Evolutionary conservation across 352 stramenopile species (phyloP), one percentile per base, ranked within the genome.

Genomic region (Phytophthora parvispora): DNA sequence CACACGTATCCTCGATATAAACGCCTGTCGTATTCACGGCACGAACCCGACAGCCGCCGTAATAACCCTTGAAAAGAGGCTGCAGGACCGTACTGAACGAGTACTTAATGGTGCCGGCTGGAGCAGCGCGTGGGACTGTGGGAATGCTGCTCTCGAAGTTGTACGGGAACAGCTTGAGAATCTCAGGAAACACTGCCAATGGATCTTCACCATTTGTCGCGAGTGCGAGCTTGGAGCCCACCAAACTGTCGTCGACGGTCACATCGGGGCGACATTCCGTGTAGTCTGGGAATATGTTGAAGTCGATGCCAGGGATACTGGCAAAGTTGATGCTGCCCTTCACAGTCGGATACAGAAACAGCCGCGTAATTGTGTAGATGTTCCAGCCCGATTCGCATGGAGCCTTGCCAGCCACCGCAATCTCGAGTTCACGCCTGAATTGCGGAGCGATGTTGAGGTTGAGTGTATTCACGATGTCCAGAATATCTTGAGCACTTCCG

Each of bases 201-300:
- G 29, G 59, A 16, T 77, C 64, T 27, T 64, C 51, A 2, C 69
- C 69, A 8, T 63, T 61, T 5, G 69, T 70, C 24, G 34, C 53
- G 1, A 77, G 32, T 18, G 50, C 64, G 24, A 77, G 64, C 28
- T 74, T 74, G 13, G 64, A 64, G 9, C 63, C 64, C 8, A 72
- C 36, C 4, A 72, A 22, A 42, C 4, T 50, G 27, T 64, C 62
- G 49, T 65, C 60, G 1, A 70, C 48, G 16, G 24, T 28, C 16
- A 77, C 69, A 16, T 62, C 36, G 6, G 58, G 56, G 13, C 69
- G 69, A 54, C 69, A 77, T 43, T 77, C 69, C 0, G 69, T 77
- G 54, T 77, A 74, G 59, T 77, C 69, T 4, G 64, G 69, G 28
- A 77, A 77, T 3, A 77, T 54, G 38, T 61, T 77, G 27, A 70